Base-by-base conservation (phyloP, 306 rosid genomes). In the Dalbergia oliveri region DNA sequence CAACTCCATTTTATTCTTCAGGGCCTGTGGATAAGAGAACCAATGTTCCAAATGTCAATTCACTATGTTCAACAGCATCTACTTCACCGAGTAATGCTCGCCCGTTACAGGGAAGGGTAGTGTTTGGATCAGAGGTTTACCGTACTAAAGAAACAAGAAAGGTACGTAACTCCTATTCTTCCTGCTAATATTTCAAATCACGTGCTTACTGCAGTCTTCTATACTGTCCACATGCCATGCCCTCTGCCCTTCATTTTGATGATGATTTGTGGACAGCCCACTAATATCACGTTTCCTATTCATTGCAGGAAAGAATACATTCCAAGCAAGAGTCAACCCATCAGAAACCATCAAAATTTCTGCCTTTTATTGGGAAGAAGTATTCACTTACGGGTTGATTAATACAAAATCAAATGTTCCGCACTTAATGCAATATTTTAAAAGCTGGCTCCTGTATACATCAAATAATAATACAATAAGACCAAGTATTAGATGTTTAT, bases 311-410 rank as follows among this genome's bases (percentile, higher is more conserved):
- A 54, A 84, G 84, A 33, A 8, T 15, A 76, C 87, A 81, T 41
- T 18, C 82, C 23, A 87, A 89, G 73, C 79, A 80, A 79, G 93
- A 91, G 87, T 44, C 69, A 13, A 18, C 86, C 0, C 84, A 72
- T 35, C 77, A 86, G 83, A 83, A 88, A 33, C 87, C 88, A n/a
- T 90, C 90, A 0, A 92, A 85, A 59, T 90, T 92, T 79, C 83
- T 84, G 87, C 69, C 97, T 33, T 91, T 91, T 57, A 10, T 89
- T 0, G 97, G 97, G 75, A 88, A 82, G 83, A 86, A 87, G 81
- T 88, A 88, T 71, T 92, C 94, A 0, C 68, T 92, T 31, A 78
- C 87, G 77, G 90, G 90, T 64, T 91, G 85, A 89, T 79, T 49
- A 41, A 68, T 41, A 34, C 39, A 62, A 61, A 13, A 31, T 34